Evolutionary conservation across 768 basidiomycete genomes (phyloP), one percentile per base, ranked within the genome.

Genomic region (Suillus subluteus): DNA sequence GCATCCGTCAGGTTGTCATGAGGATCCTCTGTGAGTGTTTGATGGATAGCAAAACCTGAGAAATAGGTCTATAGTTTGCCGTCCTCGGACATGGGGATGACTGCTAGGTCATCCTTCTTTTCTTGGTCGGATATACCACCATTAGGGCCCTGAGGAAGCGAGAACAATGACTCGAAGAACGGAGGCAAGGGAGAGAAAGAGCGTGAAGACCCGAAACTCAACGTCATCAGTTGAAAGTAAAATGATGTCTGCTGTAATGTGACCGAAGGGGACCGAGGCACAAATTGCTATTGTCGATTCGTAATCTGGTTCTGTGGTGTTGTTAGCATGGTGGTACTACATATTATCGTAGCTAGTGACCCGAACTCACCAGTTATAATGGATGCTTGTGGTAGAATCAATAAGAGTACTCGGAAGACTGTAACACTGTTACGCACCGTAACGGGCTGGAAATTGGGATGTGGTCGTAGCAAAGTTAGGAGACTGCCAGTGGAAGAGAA

Each of bases 141-240:
- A 16, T 59, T 18, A n/a, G 76, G 66, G 41, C 11, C 26, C 41
- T 80, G 75, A 3, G 76, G 75, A 9, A 77, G 62, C 21, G 66
- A 46, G 58, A 81, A 77, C 63, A 82, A 72, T 26, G 69, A 66
- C 38, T 73, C 68, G 66, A 80, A 82, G 67, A 77, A 72, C 0
- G 77, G 71, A 81, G 0, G 79, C 71, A 21, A 79, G 71, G 15
- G 73, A 71, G 23, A 80, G 76, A 48, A 80, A 73, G 6, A 72
- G 66, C 21, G 70, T 79, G 68, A 79, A 78, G 15, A 78, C 62
- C 12, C 69, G 72, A 58, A 80, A 71, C 62, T 81, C 72, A 44
- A 78, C 59, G 9, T 69, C 67, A 67, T 77, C 75, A 6, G 70
- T 71, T 23, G 74, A 73, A 7, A 69, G 75, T 12, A 77, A 41